These are phyloP conservation scores for Fraxinus floribunda DNA, from an alignment of 305 asterid species.

Conservation along the genomic window DNA sequence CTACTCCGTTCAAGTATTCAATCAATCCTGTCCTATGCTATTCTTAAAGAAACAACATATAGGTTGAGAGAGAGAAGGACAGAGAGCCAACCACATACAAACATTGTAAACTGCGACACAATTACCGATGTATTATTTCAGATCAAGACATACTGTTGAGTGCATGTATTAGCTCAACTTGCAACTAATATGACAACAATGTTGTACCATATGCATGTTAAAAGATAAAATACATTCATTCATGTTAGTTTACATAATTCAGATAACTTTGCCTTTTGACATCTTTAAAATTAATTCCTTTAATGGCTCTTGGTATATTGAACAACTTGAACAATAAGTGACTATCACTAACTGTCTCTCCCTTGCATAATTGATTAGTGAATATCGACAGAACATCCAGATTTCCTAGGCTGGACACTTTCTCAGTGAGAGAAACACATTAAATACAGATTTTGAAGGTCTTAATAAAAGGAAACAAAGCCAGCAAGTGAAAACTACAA, in stretches of 20 bases:
- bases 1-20: not conserved
- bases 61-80: not conserved
- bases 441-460: not conserved
- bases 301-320: not conserved
- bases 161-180: not conserved
- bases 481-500: not conserved
- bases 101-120: not conserved
- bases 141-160: not conserved
- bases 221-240: not conserved
- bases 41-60: not conserved
- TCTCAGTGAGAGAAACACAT: not conserved
- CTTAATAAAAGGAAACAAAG: not conserved
- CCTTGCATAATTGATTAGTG: not conserved
- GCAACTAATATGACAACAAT: not conserved
- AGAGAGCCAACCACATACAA: not conserved
- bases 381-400: not conserved
- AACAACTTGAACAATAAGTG: not conserved
- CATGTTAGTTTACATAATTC: not conserved
- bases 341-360: not conserved
- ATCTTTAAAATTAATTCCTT: not conserved
- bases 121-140: not conserved
- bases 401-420: not conserved
- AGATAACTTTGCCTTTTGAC: slow-evolving; percentile 10
- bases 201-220: not conserved
- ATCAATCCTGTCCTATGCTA: not conserved